These are phyloP conservation scores for Alternaria triticimaculans DNA, from an alignment of 2,329 filamentous ascomycete species.

Conservation along the genomic window DNA sequence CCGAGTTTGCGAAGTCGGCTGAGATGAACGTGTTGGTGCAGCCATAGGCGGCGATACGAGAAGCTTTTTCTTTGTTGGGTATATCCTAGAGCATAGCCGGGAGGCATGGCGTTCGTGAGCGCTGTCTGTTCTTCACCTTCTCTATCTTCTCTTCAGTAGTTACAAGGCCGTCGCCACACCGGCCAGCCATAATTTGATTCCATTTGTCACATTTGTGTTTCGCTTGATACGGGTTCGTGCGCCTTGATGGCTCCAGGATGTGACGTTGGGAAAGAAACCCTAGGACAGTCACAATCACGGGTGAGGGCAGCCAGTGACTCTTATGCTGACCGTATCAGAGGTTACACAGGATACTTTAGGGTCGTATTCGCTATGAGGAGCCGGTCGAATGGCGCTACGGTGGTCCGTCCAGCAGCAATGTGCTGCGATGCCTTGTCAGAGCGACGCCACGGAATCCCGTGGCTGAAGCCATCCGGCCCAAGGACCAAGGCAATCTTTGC, in stretches of 20 bases:
- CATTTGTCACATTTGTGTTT: background rate
- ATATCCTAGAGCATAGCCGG: background rate
- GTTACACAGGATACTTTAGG: background rate
- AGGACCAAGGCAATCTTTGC: background rate
- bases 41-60: background rate
- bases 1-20: slow-evolving; percentile 41
- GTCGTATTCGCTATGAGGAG: slow-evolving; percentile 11
- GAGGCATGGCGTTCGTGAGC: slow-evolving; percentile 7
- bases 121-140: background rate
- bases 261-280: background rate
- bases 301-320: background rate
- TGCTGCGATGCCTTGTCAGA: background rate
- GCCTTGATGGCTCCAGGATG: background rate
- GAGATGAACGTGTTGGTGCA: slow-evolving; percentile 22
- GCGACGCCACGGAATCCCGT: background rate
- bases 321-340: background rate
- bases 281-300: background rate
- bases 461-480: background rate
- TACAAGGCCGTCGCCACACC: background rate
- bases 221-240: background rate
- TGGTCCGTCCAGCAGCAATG: background rate
- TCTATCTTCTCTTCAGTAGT: background rate
- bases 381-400: background rate
- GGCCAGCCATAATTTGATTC: background rate
- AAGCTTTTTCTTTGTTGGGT: background rate